phyloP scores from a whole-genome alignment of 1,284 basidiomycete genomes.

The Ceratobasidium sp. region DNA sequence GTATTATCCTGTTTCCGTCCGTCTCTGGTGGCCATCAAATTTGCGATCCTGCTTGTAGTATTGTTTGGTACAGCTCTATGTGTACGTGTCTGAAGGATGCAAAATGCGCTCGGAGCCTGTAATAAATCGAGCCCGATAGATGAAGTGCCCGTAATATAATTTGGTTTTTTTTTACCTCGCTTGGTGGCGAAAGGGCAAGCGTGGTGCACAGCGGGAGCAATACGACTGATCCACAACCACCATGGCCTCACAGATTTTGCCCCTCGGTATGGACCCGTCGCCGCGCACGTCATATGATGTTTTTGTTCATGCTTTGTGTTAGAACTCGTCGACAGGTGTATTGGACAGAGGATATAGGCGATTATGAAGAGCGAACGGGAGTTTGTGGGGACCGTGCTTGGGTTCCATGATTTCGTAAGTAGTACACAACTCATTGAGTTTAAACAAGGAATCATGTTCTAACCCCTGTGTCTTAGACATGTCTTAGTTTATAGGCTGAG shows the following conservation, averaged over 20 bases:
- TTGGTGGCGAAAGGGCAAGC: constrained; percentile 27
- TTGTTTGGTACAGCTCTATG: constrained; percentile 32
- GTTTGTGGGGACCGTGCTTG: constrained; percentile 94
- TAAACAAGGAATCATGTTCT: not conserved
- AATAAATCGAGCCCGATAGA: constrained; percentile 39
- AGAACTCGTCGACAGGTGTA: constrained; percentile 96
- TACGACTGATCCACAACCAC: constrained; percentile 29
- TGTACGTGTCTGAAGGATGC: constrained; percentile 44
- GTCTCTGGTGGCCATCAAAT: constrained; percentile 9
- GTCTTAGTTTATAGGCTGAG: constrained; percentile 54
- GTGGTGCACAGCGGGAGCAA: not conserved
- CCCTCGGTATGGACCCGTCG: constrained; percentile 56
- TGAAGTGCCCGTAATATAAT: constrained; percentile 18
- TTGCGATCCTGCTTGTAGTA: constrained; percentile 21
- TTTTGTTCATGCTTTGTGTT: constrained; percentile 52
- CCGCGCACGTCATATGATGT: constrained; percentile 52
- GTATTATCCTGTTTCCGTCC: constrained; percentile 29
- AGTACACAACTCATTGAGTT: constrained; percentile 61
- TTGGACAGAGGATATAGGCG: constrained; percentile 95
- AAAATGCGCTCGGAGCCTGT: constrained; percentile 27
- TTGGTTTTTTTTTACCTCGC: constrained; percentile 17
- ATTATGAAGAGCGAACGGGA: constrained; percentile 97
- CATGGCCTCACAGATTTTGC: constrained; percentile 77
- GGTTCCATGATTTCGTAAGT: constrained; percentile 99
- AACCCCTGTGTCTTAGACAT: constrained; percentile 75